These are phyloP conservation scores for Aspergillus neotritici DNA, from an alignment of 2,329 filamentous ascomycete species.

Conservation along the genomic window DNA sequence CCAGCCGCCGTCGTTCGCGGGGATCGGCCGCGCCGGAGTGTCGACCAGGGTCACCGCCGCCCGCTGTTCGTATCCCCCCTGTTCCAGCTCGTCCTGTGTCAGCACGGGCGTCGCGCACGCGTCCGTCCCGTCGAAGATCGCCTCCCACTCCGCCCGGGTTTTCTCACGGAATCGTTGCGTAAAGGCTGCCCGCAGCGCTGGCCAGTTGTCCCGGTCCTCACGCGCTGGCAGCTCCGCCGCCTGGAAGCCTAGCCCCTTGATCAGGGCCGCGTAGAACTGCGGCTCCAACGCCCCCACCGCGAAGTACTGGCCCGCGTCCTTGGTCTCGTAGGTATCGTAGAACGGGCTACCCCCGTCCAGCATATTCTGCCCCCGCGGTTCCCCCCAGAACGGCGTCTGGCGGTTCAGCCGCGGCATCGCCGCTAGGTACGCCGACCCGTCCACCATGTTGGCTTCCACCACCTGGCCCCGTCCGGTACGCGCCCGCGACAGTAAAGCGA, in stretches of 20 bases:
- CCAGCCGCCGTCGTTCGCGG: conserved; percentile 64
- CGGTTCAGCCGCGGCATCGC: conserved; percentile 67
- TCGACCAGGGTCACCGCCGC: conserved; percentile 50
- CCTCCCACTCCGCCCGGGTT: conserved; percentile 75
- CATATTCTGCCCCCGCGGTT: conserved; percentile 65
- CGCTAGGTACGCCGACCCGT: conserved; percentile 73
- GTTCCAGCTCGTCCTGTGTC: conserved; percentile 65
- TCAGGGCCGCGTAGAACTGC: conserved; percentile 67
- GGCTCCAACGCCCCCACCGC: conserved; percentile 88
- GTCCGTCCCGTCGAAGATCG: conserved; percentile 80
- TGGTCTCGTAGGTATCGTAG: conserved; percentile 84
- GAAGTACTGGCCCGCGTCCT: conserved; percentile 66
- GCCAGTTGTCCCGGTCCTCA: conserved; percentile 62
- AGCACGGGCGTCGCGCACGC: conserved; percentile 89
- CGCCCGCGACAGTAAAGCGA: conserved; percentile 66
- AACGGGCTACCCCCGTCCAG: conserved; percentile 82
- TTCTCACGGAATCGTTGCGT: conserved; percentile 60
- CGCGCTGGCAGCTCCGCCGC: conserved; percentile 44
- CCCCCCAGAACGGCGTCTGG: conserved; percentile 58
- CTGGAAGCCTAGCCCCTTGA: conserved; percentile 61
- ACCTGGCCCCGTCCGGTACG: conserved; percentile 70
- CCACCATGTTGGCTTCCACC: conserved; percentile 95
- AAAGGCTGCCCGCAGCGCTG: conserved; percentile 58
- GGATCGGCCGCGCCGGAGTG: conserved; percentile 60
- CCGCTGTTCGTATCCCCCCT: conserved; percentile 46